Conservation (phyloP, 2,329 filamentous ascomycete genomes). For the Neodidymelliopsis sp. region DNA sequence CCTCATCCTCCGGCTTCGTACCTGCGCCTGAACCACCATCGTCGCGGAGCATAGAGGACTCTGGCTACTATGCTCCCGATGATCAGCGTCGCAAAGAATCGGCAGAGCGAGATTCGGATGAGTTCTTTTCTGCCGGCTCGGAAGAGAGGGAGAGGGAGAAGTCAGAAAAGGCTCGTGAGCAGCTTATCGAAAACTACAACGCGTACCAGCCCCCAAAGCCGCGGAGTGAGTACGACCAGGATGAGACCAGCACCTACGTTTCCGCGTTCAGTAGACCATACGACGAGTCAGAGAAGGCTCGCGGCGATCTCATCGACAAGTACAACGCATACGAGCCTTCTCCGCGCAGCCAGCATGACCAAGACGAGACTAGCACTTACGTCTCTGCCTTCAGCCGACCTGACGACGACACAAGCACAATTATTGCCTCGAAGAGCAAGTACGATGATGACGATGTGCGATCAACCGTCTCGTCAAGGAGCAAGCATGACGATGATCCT, state of each 20-base stretch:
- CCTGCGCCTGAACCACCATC: slow-evolving; percentile 22
- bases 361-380: slow-evolving; percentile 20
- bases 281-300: slow-evolving; percentile 5
- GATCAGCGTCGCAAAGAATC: slow-evolving; percentile 27
- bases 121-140: slow-evolving; percentile 44
- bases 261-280: slow-evolving; percentile 16
- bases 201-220: slow-evolving; percentile 28
- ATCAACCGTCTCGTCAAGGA: slow-evolving; percentile 32
- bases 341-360: slow-evolving; percentile 18
- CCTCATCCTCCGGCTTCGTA: slow-evolving; percentile 23
- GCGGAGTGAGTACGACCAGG: slow-evolving; percentile 14
- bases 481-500: slow-evolving; percentile 39
- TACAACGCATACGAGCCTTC: slow-evolving; percentile 8
- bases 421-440: slow-evolving; percentile 36
- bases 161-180: slow-evolving; percentile 23
- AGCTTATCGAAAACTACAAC: slow-evolving; percentile 22
- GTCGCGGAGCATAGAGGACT: slow-evolving; percentile 35
- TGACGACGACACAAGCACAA: slow-evolving; percentile 34
- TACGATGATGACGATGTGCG: slow-evolving; percentile 30
- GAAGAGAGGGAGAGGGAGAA: slow-evolving; percentile 40
- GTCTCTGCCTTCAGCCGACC: slow-evolving; percentile 19
- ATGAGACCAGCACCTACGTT: slow-evolving; percentile 19
- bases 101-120: slow-evolving; percentile 42
- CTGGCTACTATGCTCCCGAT: slow-evolving; percentile 46
- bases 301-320: slow-evolving; percentile 18